Percentiles rank a stretch among this genome's conserved stretches.
phyloP scores from a whole-genome alignment of 2,329 filamentous ascomycete genomes.

The Trichoderma sp. region DNA sequence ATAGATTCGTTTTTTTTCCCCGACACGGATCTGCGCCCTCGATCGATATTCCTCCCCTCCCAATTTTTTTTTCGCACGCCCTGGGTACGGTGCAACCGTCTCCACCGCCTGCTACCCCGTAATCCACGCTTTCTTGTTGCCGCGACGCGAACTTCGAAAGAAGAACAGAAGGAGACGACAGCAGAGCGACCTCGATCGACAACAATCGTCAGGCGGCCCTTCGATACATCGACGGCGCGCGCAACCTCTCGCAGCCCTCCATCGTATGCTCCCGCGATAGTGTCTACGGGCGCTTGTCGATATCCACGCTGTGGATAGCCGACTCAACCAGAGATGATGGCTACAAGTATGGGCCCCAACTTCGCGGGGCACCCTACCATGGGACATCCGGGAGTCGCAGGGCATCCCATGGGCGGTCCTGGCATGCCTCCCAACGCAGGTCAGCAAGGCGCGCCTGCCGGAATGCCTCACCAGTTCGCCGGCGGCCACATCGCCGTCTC shows the following conservation, averaged over 20 bases:
- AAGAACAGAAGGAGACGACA: neutral
- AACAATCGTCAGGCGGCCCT: neutral
- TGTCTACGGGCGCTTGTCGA: conserved; percentile 45
- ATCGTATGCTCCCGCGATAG: conserved; percentile 48
- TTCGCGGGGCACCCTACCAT: conserved; percentile 68
- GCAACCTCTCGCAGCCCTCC: conserved; percentile 7
- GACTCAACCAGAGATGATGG: conserved; percentile 61
- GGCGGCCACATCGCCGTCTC: conserved; percentile 67
- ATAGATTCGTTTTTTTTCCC: conserved; percentile 20
- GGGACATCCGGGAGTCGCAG: conserved; percentile 67
- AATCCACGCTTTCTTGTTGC: conserved; percentile 12
- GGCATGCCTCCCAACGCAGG: conserved; percentile 66
- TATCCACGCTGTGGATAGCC: conserved; percentile 60
- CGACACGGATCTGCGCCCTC: conserved; percentile 18
- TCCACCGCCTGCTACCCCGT: conserved; percentile 21
- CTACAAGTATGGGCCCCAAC: conserved; percentile 58
- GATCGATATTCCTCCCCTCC: neutral
- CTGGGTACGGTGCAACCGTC: neutral
- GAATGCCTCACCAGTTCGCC: conserved; percentile 63
- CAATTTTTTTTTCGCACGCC: neutral
- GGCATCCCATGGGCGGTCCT: conserved; percentile 58
- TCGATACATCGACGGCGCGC: conserved; percentile 3
- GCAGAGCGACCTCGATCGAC: neutral
- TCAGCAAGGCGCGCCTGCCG: conserved; percentile 64
- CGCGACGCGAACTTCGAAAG: conserved; percentile 15